Base-by-base conservation (phyloP, 371 early-diverging fungal genomes). In the Globomyces sp. region DNA sequence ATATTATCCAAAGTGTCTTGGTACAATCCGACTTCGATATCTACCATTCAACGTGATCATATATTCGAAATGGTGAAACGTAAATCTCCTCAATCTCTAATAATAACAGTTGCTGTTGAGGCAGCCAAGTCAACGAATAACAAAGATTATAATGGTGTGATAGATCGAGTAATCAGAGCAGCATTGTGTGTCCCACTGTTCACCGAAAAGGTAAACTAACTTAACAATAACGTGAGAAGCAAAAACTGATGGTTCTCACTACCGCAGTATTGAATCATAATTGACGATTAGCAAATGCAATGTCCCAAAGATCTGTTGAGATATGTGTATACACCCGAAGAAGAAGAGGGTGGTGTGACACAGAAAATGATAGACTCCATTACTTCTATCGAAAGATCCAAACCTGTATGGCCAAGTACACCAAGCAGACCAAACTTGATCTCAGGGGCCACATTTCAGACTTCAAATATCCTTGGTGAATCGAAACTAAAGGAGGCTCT, bases 61-160 rank as follows among this genome's bases (percentile, higher is more conserved):
- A 76, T 91, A 40, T 91, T 86, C 69, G 91, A 91, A 68, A 84
- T 90, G 77, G 65, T 87, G 4, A 90, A 90, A 65, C 68, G 85
- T 69, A 75, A 9, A 4, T 13, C 8, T 37, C 5, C 13, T 75
- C 24, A 24, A 24, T 24, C 24, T 24, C 24, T 24, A 24, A 24
- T 78, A 37, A 58, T 6, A 55, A 0, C 44, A 73, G 65, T 83
- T 57, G 77, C 81, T 13, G 76, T 86, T 36, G 90, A 90, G 69
- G 81, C 88, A 0, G 77, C 90, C 0, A 3, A n/a, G 2, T 40
- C 63, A n/a, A 85, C 85, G 13, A 86, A 88, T 11, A 11, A 1
- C 10, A 58, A 58, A 34, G 58, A 41, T 46, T 85, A 87, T 24
- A 72, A 81, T 0, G 84, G 84, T 1, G 70, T 90, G 36, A 59